These are phyloP conservation scores for Epichloe brachyelytri DNA, from an alignment of 2,329 filamentous ascomycete species.

Conservation along the genomic window DNA sequence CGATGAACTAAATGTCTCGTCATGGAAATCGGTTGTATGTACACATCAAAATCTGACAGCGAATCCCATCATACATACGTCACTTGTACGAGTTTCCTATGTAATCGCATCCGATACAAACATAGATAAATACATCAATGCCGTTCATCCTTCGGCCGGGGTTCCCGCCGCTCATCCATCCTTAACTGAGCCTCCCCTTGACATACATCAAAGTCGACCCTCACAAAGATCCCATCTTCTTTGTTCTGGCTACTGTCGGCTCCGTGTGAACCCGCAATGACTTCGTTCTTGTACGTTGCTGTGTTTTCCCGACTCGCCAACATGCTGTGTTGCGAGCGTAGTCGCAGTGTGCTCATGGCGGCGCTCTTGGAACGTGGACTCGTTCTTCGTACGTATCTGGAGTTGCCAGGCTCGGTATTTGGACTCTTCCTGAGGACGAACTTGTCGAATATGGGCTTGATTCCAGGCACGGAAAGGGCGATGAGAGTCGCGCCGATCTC, in stretches of 20 bases:
- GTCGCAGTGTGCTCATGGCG: slow-evolving; percentile 17
- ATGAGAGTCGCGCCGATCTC: slow-evolving; percentile 38
- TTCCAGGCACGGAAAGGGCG: slow-evolving; percentile 35
- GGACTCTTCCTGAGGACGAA: slow-evolving; percentile 16
- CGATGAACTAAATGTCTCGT: no score
- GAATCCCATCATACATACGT: no score
- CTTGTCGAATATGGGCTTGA: slow-evolving; percentile 33
- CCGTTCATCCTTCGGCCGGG: no score
- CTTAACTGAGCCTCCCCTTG: slow-evolving; percentile 12
- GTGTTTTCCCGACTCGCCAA: slow-evolving; percentile 16
- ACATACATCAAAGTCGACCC: slow-evolving; percentile 25
- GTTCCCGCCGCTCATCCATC: neutral
- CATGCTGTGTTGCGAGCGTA: slow-evolving; percentile 17
- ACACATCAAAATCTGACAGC: no score
- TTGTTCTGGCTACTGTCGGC: slow-evolving; percentile 16
- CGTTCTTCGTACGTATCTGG: slow-evolving; percentile 11
- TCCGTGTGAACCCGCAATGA: slow-evolving; percentile 12
- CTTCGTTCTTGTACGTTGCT: slow-evolving; percentile 11
- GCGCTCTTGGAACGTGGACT: slow-evolving; percentile 14
- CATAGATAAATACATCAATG: no score
- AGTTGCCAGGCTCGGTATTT: slow-evolving; percentile 10
- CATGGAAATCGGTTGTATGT: no score
- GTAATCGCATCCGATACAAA: no score
- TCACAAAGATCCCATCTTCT: slow-evolving; percentile 16
- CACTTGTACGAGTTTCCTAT: no score